These are phyloP conservation scores for Calocybe cyanea DNA, from an alignment of 768 basidiomycete species.

Conservation along the genomic window DNA sequence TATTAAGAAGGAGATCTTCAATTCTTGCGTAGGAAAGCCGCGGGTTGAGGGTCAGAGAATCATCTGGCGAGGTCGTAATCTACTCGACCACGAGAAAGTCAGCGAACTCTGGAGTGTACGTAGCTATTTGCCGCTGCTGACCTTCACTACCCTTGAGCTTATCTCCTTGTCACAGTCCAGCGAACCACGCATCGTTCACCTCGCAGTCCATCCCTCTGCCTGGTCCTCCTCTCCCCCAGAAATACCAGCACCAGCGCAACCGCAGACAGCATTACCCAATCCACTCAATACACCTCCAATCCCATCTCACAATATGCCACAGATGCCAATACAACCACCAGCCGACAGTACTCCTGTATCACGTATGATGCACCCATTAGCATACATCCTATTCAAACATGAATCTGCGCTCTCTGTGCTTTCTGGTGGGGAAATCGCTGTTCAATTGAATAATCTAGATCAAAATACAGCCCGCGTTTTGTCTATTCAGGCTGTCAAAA, in stretches of 20 bases:
- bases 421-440: slow-evolving; percentile 8
- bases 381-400: slow-evolving; percentile 39
- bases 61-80: slow-evolving; percentile 69
- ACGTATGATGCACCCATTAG: slow-evolving; percentile 19
- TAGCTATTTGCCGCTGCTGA: slow-evolving; percentile 9
- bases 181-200: slow-evolving; percentile 62
- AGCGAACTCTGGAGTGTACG: slow-evolving; percentile 69
- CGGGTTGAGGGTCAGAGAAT: slow-evolving; percentile 69
- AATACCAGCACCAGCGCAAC: slow-evolving; percentile 17
- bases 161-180: slow-evolving; percentile 39
- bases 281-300: slow-evolving; percentile 3
- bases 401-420: slow-evolving; percentile 40
- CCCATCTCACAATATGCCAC: slow-evolving; percentile 3
- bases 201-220: slow-evolving; percentile 77
- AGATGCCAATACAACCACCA: slow-evolving; percentile 2
- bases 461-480: slow-evolving; percentile 18
- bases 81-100: slow-evolving; percentile 63
- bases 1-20: slow-evolving; percentile 64
- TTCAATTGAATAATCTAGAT: slow-evolving; percentile 4
- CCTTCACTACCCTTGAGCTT: slow-evolving; percentile 9
- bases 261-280: slow-evolving; percentile 4
- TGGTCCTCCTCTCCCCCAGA: slow-evolving; percentile 59
- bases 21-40: slow-evolving; percentile 60
- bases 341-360: not conserved
- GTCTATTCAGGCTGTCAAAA: slow-evolving; percentile 33